Percentiles rank a stretch among this genome's conserved stretches.
Conservation (phyloP, 148 eudicot species). For the Simmondsia chinensis region DNA sequence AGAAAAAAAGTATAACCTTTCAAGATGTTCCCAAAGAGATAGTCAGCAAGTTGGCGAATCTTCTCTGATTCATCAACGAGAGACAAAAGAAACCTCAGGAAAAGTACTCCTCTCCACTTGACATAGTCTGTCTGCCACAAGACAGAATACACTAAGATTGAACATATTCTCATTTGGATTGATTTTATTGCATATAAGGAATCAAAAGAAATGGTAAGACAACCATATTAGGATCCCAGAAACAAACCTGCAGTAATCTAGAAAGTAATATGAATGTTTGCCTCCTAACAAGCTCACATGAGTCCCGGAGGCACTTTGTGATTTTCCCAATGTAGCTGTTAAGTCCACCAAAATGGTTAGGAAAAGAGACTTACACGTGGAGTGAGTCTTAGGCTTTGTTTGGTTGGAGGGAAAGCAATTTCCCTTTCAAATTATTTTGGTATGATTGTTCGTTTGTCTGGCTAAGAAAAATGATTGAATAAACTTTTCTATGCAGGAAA, state of each 20-base stretch:
- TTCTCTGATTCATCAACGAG: constrained; percentile 93
- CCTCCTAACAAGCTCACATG: constrained; percentile 90
- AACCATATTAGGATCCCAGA: background rate
- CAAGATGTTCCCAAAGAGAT: constrained; percentile 80
- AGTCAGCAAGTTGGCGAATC: constrained; percentile 83
- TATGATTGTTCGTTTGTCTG: too few species aligned
- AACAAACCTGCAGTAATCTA: constrained; percentile 73
- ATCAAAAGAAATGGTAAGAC: background rate
- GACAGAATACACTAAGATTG: background rate
- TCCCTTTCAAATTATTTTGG: too few species aligned
- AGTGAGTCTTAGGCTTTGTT: too few species aligned
- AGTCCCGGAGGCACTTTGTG: constrained; percentile 90
- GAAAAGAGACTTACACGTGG: too few species aligned
- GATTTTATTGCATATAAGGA: constrained; percentile 5
- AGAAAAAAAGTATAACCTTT: constrained; percentile 41
- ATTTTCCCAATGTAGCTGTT: constrained; percentile 82
- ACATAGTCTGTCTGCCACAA: constrained; percentile 84
- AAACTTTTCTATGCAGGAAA: too few species aligned
- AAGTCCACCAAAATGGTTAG: constrained; percentile 7
- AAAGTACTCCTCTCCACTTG: constrained; percentile 96
- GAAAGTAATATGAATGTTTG: constrained; percentile 90
- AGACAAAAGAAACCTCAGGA: constrained; percentile 72
- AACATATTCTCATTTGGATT: background rate
- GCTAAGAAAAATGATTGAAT: too few species aligned
- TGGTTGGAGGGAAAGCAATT: too few species aligned